Percentiles rank a stretch among this genome's conserved stretches.
These are phyloP conservation scores for Parietaria judaica DNA, from an alignment of 306 rosid species.

Conservation along the genomic window DNA sequence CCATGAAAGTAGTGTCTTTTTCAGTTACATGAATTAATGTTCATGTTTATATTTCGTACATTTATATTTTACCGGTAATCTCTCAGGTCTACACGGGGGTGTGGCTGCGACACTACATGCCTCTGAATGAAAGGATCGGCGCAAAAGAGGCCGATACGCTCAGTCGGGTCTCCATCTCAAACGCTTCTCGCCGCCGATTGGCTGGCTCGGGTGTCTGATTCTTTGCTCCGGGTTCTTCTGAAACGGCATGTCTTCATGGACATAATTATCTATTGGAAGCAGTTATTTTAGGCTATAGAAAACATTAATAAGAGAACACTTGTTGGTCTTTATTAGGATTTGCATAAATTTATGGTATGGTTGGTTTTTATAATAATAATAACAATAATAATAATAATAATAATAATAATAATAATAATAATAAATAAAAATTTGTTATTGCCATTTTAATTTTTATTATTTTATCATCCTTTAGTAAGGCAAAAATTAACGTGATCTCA, in stretches of 20 bases:
- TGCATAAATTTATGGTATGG: no score
- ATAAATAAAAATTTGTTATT: no score
- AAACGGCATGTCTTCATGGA: no score
- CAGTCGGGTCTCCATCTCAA: slow-evolving; percentile 63
- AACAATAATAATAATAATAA: no score
- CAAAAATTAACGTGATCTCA: no score
- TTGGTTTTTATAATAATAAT: neutral
- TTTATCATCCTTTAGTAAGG: no score
- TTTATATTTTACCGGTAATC: slow-evolving; percentile 3
- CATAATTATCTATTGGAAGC: neutral
- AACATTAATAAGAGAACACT: neutral
- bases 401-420: no score
- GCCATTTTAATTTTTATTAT: no score
- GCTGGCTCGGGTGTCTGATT: slow-evolving; percentile 56
- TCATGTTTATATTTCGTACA: neutral
- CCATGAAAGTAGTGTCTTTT: no score
- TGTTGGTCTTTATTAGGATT: neutral
- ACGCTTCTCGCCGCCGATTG: slow-evolving; percentile 69
- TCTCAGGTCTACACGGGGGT: slow-evolving; percentile 70
- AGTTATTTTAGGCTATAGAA: neutral
- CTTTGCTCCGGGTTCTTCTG: no score
- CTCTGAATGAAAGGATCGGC: slow-evolving; percentile 38
- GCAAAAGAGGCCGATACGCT: slow-evolving; percentile 50
- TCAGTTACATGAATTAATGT: no score
- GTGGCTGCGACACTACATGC: slow-evolving; percentile 68